These are phyloP conservation scores for Casuarina cunninghamiana DNA, from an alignment of 306 rosid species.

Conservation along the genomic window DNA sequence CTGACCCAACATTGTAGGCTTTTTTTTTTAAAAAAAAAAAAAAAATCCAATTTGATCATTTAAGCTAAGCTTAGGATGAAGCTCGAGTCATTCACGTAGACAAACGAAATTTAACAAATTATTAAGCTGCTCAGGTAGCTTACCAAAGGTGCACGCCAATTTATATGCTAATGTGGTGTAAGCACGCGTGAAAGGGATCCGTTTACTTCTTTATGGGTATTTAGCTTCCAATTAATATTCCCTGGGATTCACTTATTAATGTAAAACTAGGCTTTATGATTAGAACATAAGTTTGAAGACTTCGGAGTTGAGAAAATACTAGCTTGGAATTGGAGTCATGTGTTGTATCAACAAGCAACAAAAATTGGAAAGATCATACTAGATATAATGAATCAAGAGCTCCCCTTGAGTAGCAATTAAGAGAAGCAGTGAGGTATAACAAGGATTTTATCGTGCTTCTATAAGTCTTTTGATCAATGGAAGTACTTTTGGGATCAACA, in stretches of 20 bases:
- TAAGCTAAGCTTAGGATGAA: background rate
- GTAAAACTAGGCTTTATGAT: background rate
- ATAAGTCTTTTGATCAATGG: no score
- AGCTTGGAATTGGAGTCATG: no score
- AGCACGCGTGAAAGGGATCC: background rate
- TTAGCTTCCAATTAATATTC: background rate
- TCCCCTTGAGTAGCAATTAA: no score
- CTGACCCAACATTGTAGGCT: background rate
- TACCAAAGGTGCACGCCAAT: background rate
- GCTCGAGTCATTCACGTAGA: background rate
- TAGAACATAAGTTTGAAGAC: no score
- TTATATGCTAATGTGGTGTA: background rate
- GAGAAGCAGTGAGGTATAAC: no score
- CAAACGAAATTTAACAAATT: background rate
- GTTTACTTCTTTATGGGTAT: background rate
- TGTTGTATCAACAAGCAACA: no score
- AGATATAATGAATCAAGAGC: no score
- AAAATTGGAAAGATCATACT: no score
- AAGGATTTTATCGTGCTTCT: no score
- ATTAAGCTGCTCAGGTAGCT: background rate
- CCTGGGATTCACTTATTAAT: background rate
- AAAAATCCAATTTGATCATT: background rate
- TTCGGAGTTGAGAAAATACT: no score
- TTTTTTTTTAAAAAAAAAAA: no score
- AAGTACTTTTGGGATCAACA: no score